Conservation (phyloP, 2,329 filamentous ascomycete genomes). For the Pleurostoma richardsiae region DNA sequence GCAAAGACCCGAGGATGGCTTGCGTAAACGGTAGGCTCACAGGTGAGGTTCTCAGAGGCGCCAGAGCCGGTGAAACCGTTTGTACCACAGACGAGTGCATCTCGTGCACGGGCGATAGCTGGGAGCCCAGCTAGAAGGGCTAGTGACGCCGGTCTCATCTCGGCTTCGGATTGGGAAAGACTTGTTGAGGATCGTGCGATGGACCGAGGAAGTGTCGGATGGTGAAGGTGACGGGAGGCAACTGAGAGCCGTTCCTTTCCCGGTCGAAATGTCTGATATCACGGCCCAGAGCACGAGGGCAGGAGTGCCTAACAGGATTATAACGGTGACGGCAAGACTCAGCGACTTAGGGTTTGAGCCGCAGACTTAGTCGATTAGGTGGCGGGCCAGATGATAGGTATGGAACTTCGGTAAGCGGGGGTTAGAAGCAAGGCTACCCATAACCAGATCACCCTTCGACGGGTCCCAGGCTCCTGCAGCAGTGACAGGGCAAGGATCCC, state of each 20-base stretch:
- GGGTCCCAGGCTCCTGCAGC: too few relatives aligned
- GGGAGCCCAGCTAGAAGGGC: constrained; percentile 9
- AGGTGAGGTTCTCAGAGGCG: constrained; percentile 12
- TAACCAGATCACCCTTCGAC: too few relatives aligned
- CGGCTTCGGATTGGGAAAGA: neutral
- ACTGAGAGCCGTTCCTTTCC: neutral
- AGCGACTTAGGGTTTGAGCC: too few relatives aligned
- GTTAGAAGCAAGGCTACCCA: too few relatives aligned
- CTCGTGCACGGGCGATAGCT: constrained; percentile 13
- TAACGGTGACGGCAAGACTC: too few relatives aligned
- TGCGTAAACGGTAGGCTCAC: constrained; percentile 10
- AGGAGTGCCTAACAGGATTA: neutral
- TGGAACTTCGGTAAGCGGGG: too few relatives aligned
- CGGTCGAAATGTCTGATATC: neutral
- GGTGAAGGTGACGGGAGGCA: neutral
- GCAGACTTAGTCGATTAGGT: too few relatives aligned
- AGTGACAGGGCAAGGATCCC: too few relatives aligned
- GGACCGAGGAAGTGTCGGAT: neutral
- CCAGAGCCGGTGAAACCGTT: constrained; percentile 17
- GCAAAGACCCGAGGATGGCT: neutral
- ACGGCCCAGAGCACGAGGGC: neutral
- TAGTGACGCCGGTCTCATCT: constrained; percentile 4
- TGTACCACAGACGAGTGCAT: constrained; percentile 19
- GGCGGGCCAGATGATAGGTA: too few relatives aligned
- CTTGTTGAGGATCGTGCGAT: neutral